Evolutionary conservation across 176 grass and related monocot genomes (phyloP), one percentile per base, ranked within the genome.

Genomic region (Oryza punctata): DNA sequence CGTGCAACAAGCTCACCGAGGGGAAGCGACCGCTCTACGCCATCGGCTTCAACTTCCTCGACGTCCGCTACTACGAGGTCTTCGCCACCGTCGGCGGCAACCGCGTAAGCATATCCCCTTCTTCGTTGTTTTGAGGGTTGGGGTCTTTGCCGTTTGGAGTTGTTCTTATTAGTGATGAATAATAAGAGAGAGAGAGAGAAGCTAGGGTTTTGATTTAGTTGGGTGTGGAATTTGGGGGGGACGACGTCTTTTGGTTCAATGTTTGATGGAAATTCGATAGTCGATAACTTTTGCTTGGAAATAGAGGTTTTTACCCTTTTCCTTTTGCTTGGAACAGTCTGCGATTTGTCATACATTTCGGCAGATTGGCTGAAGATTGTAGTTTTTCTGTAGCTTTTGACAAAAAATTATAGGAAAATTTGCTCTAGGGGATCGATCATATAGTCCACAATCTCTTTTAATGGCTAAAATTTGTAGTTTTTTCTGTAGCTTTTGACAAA

Each of bases 21-120:
- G 96, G 96, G 60, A 98, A 98, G 87, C 79, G 87, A 47, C 93
- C 93, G 40, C 93, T 98, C 70, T 98, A 98, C 70, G 96, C 91
- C 82, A 98, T 98, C 80, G 89, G 87, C 47, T 98, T 98, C 82
- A 98, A 98, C 81, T 98, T 98, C 91, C 65, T 95, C 66, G 93
- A 95, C 52, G 87, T 87, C 47, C 79, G 87, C 76, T 98, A 95
- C 80, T 95, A 94, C 77, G 91, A 98, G 75, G 82, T 98, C 72
- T 95, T 98, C 73, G 93, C 96, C 66, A 93, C 91, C 14, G 91
- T 91, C 73, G 89, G 91, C 47, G 87, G 91, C 52, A 98, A 95
- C 67, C 89, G 89, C 27, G 93, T 98, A 78, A 78, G 6, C 52
- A 57, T 57, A 57, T 57, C 19, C 19, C 52, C 52, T 57, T 57